phyloP scores from a whole-genome alignment of 805 yeast genomes.

The Pichia insulana region DNA sequence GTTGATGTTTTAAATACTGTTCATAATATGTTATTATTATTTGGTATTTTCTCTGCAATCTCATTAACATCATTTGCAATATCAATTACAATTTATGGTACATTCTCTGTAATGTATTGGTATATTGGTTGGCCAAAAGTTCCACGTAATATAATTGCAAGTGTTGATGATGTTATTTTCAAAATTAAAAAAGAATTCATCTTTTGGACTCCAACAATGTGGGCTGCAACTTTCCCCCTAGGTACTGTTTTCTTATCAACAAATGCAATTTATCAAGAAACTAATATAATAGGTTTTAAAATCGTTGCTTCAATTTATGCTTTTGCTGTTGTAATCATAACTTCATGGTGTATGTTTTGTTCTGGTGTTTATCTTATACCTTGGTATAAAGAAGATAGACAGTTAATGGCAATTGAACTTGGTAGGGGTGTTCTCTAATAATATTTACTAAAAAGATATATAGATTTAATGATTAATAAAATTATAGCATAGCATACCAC shows the following conservation, averaged over 20 bases:
- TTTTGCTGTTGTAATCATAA: slow-evolving; percentile 38
- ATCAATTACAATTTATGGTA: slow-evolving; percentile 30
- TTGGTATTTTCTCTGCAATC: slow-evolving; percentile 17
- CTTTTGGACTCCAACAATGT: slow-evolving; percentile 46
- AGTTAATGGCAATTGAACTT: not conserved
- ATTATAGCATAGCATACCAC: too few relatives aligned
- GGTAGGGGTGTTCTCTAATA: too few relatives aligned
- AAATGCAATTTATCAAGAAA: slow-evolving; percentile 39
- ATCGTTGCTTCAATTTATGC: slow-evolving; percentile 58
- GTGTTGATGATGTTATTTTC: not conserved
- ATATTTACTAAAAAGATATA: too few relatives aligned
- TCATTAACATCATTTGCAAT: slow-evolving; percentile 26
- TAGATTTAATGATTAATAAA: too few relatives aligned
- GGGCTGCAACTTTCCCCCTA: slow-evolving; percentile 87
- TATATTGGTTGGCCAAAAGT: slow-evolving; percentile 13
- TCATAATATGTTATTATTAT: slow-evolving; percentile 4
- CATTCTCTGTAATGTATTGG: slow-evolving; percentile 10
- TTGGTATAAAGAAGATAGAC: slow-evolving; percentile 6
- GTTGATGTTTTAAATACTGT: not conserved
- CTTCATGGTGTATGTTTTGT: slow-evolving; percentile 33
- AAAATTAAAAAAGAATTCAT: not conserved
- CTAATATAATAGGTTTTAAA: slow-evolving; percentile 48
- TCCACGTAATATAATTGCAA: not conserved
- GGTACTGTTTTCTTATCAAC: slow-evolving; percentile 71
- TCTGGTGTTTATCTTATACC: slow-evolving; percentile 29